Conservation (phyloP, 202 grass and related monocot genomes). For the Sporobolus alterniflorus region DNA sequence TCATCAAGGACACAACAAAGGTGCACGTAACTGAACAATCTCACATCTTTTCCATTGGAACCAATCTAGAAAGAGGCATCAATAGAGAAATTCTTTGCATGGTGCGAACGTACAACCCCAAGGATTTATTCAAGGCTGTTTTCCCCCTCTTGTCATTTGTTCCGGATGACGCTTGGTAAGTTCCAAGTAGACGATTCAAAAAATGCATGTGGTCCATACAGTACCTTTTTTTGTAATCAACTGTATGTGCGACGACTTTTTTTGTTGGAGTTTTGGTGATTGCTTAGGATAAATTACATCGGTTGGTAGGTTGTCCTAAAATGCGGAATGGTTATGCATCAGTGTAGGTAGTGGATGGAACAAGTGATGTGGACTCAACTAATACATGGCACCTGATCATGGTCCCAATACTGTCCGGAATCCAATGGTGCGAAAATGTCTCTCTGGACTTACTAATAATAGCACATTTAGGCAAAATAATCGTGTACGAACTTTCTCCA, state of each 20-base stretch:
- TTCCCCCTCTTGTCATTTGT: neutral
- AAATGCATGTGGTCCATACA: neutral
- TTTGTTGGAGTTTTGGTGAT: neutral
- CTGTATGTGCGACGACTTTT: neutral
- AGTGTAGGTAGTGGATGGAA: neutral
- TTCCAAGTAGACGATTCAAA: neutral
- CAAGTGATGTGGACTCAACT: slow-evolving; percentile 16
- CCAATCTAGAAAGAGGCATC: slow-evolving; percentile 6
- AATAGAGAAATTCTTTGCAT: neutral
- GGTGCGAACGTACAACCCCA: neutral
- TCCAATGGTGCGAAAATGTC: neutral
- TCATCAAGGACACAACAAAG: neutral
- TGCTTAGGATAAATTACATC: neutral
- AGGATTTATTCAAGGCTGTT: neutral
- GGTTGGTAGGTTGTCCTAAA: neutral
- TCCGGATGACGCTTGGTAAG: neutral
- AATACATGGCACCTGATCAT: neutral
- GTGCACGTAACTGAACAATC: neutral
- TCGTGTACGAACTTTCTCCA: neutral
- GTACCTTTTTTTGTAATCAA: neutral
- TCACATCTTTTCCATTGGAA: slow-evolving; percentile 7
- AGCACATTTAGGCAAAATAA: neutral
- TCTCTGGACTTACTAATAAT: neutral
- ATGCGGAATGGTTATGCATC: slow-evolving; percentile 12
- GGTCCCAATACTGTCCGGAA: slow-evolving; percentile 29